phyloP scores from a whole-genome alignment of 2,329 filamentous ascomycete species.

The Diaporthe nobilis region DNA sequence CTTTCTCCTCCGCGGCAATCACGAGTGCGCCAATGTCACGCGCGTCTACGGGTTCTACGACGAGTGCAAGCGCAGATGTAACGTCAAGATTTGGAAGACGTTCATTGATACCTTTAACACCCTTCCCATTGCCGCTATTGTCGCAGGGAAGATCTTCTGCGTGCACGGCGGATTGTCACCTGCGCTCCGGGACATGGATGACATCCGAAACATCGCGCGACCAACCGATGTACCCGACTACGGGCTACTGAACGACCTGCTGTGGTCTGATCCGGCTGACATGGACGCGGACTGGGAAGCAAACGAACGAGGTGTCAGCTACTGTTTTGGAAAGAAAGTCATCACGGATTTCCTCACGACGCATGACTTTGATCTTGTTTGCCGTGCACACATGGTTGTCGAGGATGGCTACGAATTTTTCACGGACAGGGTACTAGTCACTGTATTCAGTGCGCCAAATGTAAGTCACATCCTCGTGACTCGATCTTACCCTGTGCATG shows the following conservation, averaged over 20 bases:
- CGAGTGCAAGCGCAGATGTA: slow-evolving; percentile 95
- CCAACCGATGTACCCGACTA: slow-evolving; percentile 98
- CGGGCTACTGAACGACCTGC: slow-evolving; percentile 91
- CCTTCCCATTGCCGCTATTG: slow-evolving; percentile 94
- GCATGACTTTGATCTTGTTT: slow-evolving; percentile 98
- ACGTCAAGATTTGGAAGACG: slow-evolving; percentile 98
- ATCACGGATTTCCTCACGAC: slow-evolving; percentile 95
- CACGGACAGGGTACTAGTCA: slow-evolving; percentile 93
- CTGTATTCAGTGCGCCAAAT: slow-evolving; percentile 97
- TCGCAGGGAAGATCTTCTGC: slow-evolving; percentile 97
- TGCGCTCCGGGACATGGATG: slow-evolving; percentile 95
- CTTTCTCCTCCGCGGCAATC: slow-evolving; percentile 93
- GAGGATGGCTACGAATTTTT: slow-evolving; percentile 99
- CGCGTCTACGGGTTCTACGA: slow-evolving; percentile 98
- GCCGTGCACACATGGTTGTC: slow-evolving; percentile 98
- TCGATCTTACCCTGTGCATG: not conserved
- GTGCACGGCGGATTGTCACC: slow-evolving; percentile 96
- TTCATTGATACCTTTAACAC: slow-evolving; percentile 98
- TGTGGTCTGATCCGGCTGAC: slow-evolving; percentile 98
- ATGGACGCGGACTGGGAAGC: slow-evolving; percentile 99
- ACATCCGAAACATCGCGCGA: slow-evolving; percentile 94
- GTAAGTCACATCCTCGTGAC: slow-evolving; percentile 68
- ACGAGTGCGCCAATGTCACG: slow-evolving; percentile 97
- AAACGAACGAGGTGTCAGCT: slow-evolving; percentile 96
- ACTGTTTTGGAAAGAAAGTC: slow-evolving; percentile 98